A percentile compares a stretch with the other conserved stretches of the same genome.
phyloP scores from a whole-genome alignment of 1,284 basidiomycete species.

The Naganishia sp. region DNA sequence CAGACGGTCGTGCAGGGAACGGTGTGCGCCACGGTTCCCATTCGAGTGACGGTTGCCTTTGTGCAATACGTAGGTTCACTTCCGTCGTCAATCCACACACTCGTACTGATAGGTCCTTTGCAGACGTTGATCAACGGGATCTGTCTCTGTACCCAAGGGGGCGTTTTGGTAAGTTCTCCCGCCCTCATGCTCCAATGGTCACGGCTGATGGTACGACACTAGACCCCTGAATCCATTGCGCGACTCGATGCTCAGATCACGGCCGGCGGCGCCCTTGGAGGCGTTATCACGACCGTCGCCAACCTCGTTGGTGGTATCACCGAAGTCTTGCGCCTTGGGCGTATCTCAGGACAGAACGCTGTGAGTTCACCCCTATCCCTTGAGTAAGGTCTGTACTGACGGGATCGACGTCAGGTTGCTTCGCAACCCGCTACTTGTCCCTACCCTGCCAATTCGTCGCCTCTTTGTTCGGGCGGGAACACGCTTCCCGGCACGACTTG shows the following conservation, averaged over 20 bases:
- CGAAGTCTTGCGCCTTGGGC: background rate
- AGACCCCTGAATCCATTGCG: slow-evolving; percentile 10
- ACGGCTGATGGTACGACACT: background rate
- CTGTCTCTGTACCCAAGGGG: slow-evolving; percentile 18
- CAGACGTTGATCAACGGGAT: slow-evolving; percentile 25
- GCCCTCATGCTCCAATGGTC: too few relatives aligned
- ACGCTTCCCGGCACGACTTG: slow-evolving; percentile 15
- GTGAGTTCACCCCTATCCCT: background rate
- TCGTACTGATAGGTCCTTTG: too few relatives aligned
- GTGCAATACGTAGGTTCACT: background rate
- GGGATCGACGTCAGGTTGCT: background rate
- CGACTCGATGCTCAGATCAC: slow-evolving; percentile 8
- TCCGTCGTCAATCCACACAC: too few relatives aligned
- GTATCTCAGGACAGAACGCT: background rate
- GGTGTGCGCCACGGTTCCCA: slow-evolving; percentile 15
- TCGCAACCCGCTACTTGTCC: slow-evolving; percentile 1
- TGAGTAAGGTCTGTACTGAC: background rate
- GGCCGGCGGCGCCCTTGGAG: background rate
- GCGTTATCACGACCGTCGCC: background rate
- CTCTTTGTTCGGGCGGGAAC: background rate
- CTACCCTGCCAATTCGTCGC: slow-evolving; percentile 18
- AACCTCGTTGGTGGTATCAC: slow-evolving; percentile 3
- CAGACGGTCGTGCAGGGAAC: slow-evolving; percentile 17
- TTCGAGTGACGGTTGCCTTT: background rate
- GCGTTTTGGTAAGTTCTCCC: slow-evolving; percentile 18